Conservation (phyloP, 257 asterid species). For the Salvia miltiorrhiza region DNA sequence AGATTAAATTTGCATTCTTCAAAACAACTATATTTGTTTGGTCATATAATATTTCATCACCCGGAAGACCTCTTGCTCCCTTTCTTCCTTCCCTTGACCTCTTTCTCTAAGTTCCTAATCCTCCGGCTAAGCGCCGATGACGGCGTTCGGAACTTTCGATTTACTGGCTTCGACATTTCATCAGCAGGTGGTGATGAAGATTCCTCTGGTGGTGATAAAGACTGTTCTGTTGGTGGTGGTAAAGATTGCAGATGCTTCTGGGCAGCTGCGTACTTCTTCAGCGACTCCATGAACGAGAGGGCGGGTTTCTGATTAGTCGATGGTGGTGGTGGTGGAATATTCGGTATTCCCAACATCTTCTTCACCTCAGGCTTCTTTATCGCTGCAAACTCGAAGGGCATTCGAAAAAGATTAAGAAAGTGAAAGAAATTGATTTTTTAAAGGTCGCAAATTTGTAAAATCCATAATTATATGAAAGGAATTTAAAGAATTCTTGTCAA, state of each 20-base stretch:
- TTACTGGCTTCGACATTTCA: conserved; percentile 30
- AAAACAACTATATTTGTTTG: neutral
- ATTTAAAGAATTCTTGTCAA: neutral
- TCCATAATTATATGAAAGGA: neutral
- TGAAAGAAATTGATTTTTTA: neutral
- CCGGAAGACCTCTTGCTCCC: conserved; percentile 45
- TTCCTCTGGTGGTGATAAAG: conserved; percentile 1
- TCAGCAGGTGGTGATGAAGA: conserved; percentile 23
- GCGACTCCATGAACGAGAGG: conserved; percentile 48
- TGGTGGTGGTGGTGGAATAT: conserved; percentile 33
- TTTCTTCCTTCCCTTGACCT: conserved; percentile 81
- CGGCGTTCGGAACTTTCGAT: conserved; percentile 29
- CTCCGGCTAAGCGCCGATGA: conserved; percentile 59
- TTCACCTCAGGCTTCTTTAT: conserved; percentile 65
- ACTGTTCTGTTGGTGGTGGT: conserved; percentile 16
- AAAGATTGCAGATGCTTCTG: conserved; percentile 29
- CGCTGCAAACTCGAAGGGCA: conserved; percentile 33
- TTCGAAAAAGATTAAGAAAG: neutral
- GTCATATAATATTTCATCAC: conserved; percentile 11
- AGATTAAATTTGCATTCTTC: neutral
- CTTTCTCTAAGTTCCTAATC: conserved; percentile 67
- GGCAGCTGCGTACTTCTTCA: conserved; percentile 60
- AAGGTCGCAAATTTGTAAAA: neutral
- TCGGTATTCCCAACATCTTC: conserved; percentile 67
- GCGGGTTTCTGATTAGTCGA: conserved; percentile 35